Conservation (phyloP, 805 yeast genomes). For the Tanozyma kutaoensis region DNA sequence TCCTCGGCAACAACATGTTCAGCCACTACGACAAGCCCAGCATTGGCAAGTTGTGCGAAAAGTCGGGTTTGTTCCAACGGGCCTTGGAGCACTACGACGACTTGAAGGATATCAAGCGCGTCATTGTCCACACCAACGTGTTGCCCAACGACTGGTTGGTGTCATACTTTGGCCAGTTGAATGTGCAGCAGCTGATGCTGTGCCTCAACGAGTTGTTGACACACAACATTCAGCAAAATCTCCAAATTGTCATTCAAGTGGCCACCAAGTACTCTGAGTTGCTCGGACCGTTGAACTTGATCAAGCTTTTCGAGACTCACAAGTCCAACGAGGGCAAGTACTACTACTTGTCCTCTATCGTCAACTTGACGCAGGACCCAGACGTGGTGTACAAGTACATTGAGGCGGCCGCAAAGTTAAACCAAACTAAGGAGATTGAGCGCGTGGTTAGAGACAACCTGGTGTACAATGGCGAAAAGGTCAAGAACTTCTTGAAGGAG, state of each 20-base stretch:
- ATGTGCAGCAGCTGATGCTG: constrained; percentile 84
- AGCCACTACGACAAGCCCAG: constrained; percentile 90
- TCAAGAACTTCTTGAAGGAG: constrained; percentile 92
- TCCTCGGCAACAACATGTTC: constrained; percentile 90
- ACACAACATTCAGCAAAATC: constrained; percentile 64
- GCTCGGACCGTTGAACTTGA: constrained; percentile 73
- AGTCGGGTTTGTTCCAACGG: constrained; percentile 90
- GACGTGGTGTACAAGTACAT: constrained; percentile 94
- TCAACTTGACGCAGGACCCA: constrained; percentile 84
- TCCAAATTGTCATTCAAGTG: constrained; percentile 90
- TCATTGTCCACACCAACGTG: constrained; percentile 72
- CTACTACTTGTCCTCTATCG: constrained; percentile 86
- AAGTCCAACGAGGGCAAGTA: constrained; percentile 88
- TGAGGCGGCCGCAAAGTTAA: constrained; percentile 83
- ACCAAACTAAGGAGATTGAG: constrained; percentile 89
- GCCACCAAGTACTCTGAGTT: constrained; percentile 94
- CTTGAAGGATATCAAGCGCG: constrained; percentile 89
- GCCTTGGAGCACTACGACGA: constrained; percentile 95
- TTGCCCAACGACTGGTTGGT: constrained; percentile 93
- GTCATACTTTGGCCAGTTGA: constrained; percentile 80
- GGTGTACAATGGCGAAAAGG: constrained; percentile 93
- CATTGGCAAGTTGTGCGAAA: constrained; percentile 85
- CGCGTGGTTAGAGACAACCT: constrained; percentile 89
- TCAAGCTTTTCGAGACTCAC: constrained; percentile 87
- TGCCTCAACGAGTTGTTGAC: constrained; percentile 80